phyloP scores from a whole-genome alignment of 768 basidiomycete genomes.

The Suillus tomentosus region DNA sequence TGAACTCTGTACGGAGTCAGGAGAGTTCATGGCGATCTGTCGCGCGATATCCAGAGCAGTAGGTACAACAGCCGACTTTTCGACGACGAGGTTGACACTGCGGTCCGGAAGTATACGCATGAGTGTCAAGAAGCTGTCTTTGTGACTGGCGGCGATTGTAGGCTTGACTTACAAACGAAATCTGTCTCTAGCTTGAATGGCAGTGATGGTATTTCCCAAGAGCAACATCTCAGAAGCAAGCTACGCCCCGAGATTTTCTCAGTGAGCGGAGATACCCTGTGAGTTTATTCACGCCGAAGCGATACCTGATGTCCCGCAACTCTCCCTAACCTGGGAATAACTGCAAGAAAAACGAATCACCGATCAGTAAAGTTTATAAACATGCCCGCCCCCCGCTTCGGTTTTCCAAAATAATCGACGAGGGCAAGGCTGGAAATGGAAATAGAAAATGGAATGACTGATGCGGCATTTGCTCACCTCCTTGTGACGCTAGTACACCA shows the following conservation, averaged over 20 bases:
- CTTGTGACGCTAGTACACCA: conserved; percentile 72
- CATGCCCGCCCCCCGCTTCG: conserved; percentile 10
- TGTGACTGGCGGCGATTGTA: conserved; percentile 16
- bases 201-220: conserved; percentile 66
- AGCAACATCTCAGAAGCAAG: conserved; percentile 77
- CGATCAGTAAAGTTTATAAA: conserved; percentile 19
- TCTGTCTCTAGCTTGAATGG: conserved; percentile 64
- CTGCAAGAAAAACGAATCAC: conserved; percentile 33
- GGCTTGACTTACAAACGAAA: conserved; percentile 69
- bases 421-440: background rate
- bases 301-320: conserved; percentile 76
- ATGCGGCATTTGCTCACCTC: conserved; percentile 47
- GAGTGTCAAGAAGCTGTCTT: conserved; percentile 3
- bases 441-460: background rate
- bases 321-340: conserved; percentile 66
- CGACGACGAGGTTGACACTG: conserved; percentile 75
- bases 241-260: conserved; percentile 39
- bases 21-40: conserved; percentile 64
- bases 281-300: conserved; percentile 12
- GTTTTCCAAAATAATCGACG: conserved; percentile 7
- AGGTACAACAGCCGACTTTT: conserved; percentile 49
- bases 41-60: conserved; percentile 65
- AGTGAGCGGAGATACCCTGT: conserved; percentile 17
- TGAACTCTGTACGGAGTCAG: conserved; percentile 76
- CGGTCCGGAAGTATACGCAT: conserved; percentile 19